Evolutionary conservation across 139 green algal species (phyloP), one percentile per base, ranked within the genome.

Genomic region (Volvox reticuliferus): DNA sequence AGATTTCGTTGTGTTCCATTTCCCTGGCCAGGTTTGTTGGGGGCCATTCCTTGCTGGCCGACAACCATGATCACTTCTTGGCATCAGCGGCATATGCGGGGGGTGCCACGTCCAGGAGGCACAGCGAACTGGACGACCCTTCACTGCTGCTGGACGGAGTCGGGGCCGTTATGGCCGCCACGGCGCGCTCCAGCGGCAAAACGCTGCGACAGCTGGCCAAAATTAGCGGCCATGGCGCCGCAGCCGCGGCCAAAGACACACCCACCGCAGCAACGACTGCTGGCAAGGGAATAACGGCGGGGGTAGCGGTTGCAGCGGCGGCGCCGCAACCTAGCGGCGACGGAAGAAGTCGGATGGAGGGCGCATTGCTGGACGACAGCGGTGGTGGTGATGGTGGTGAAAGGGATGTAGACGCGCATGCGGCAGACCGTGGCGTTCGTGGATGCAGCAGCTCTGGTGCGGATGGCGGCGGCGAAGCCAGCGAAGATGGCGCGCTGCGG

Each of bases 121-220:
- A 19, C 76, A 86, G 76, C 33, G 88, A 91, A 79, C 79, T 91
- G 36, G 88, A 91, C 28, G 36, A 82, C 71, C 71, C 71, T 1
- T 2, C 71, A 35, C 12, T 28, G 0, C 65, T 89, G 76, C 19
- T 69, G 33, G 62, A 84, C 16, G 89, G 88, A 30, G 71, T 37
- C 33, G n/a, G 78, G 50, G 90, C 79, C 14, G 90, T 86, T 1
- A 95, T 95, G 93, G 88, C 92, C 21, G 88, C 88, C 6, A 95
- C 93, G 17, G 81, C 88, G 20, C 80, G 35, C 0, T 65, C 62
- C n/a, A 93, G 88, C 35, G 93, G 92, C 18, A 85, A 87, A 36
- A 91, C 88, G 12, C 50, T 94, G 0, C 78, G 93, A 14, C 88
- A 93, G 93, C 84, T 92, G 71, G 69, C 91, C 26, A 69, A 37